These are phyloP conservation scores for Mycena alexandri DNA, from an alignment of 768 basidiomycete genomes.

Conservation along the genomic window DNA sequence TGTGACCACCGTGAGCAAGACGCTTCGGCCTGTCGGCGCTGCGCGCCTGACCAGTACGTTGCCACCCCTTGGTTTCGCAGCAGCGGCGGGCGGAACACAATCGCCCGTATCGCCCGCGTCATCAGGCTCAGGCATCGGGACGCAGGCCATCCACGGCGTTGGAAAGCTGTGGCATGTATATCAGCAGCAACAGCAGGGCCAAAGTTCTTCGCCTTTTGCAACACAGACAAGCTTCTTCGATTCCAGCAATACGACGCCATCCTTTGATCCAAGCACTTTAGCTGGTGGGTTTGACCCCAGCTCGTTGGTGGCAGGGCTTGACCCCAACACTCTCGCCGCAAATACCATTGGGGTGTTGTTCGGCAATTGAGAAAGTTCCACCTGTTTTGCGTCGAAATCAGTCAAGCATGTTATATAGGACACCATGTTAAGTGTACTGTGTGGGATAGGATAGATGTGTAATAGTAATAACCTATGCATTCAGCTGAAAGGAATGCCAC, in stretches of 20 bases:
- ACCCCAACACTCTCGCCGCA: slow-evolving; percentile 14
- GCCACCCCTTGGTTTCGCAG: not conserved
- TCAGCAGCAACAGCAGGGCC: slow-evolving; percentile 23
- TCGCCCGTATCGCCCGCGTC: slow-evolving; percentile 10
- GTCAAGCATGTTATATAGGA: too few relatives aligned
- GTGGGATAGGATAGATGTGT: too few relatives aligned
- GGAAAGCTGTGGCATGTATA: slow-evolving; percentile 33
- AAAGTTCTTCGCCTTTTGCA: slow-evolving; percentile 12
- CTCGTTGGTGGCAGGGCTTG: slow-evolving; percentile 10
- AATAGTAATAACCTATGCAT: too few relatives aligned
- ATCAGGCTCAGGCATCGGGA: slow-evolving; percentile 13
- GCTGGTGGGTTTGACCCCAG: slow-evolving; percentile 25
- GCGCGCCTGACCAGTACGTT: not conserved
- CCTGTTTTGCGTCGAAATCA: too few relatives aligned
- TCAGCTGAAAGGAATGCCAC: too few relatives aligned
- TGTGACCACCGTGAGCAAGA: slow-evolving; percentile 33
- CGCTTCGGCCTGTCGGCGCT: slow-evolving; percentile 23
- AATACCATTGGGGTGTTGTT: slow-evolving; percentile 12
- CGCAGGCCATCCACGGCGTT: slow-evolving; percentile 18
- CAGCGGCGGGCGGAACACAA: slow-evolving; percentile 6
- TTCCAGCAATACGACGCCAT: not conserved
- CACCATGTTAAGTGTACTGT: too few relatives aligned
- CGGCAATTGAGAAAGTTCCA: not conserved
- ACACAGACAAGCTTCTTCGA: slow-evolving; percentile 28
- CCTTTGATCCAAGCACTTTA: slow-evolving; percentile 25